phyloP scores from a whole-genome alignment of 2,329 filamentous ascomycete species.

The Camillea tinctor region DNA sequence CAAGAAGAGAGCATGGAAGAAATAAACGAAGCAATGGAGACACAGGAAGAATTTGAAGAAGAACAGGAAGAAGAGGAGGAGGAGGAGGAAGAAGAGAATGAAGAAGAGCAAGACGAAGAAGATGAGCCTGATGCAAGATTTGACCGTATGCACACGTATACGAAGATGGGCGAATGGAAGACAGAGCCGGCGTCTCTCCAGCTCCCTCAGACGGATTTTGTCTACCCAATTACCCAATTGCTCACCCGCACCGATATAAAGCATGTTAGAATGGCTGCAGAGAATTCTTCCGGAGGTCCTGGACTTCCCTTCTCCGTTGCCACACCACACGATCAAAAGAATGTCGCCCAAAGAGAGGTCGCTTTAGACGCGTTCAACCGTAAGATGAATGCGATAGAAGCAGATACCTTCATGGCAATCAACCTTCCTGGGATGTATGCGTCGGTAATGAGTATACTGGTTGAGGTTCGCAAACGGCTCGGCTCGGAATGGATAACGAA shows the following conservation, averaged over 20 bases:
- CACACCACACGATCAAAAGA: constrained; percentile 62
- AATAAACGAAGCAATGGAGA: constrained; percentile 21
- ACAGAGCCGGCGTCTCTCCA: constrained; percentile 71
- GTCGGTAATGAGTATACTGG: constrained; percentile 63
- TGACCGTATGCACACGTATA: constrained; percentile 70
- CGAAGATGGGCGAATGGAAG: constrained; percentile 69
- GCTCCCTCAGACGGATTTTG: constrained; percentile 69
- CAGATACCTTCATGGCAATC: constrained; percentile 68
- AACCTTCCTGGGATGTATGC: constrained; percentile 72
- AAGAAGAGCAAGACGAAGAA: constrained; percentile 38
- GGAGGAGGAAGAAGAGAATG: constrained; percentile 33
- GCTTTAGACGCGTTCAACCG: constrained; percentile 61
- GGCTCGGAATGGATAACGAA: constrained; percentile 69
- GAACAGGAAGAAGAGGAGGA: constrained; percentile 33
- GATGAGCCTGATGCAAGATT: constrained; percentile 32
- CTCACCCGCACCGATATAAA: constrained; percentile 67
- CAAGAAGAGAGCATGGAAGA: constrained; percentile 33
- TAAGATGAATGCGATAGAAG: constrained; percentile 72
- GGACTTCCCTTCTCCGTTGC: constrained; percentile 75
- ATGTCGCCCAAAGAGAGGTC: constrained; percentile 62
- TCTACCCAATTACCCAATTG: constrained; percentile 67
- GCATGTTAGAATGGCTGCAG: constrained; percentile 72
- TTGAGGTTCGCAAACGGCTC: constrained; percentile 71
- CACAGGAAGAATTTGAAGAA: constrained; percentile 28
- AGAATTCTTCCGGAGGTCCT: constrained; percentile 72